Conservation (phyloP, 208 protist genomes). For the Leishmania guyanensis region DNA sequence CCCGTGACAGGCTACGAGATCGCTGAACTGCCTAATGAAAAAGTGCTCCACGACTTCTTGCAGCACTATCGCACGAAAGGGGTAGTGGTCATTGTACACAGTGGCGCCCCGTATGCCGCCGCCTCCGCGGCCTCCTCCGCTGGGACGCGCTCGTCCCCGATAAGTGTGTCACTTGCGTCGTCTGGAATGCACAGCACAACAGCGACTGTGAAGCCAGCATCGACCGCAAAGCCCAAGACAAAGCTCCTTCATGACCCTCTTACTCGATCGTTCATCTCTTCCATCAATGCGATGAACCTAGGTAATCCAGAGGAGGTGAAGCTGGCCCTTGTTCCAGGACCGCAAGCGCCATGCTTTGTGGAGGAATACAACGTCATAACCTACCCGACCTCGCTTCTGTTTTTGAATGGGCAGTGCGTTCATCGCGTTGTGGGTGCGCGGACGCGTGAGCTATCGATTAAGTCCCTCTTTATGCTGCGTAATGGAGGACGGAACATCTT, state of each 20-base stretch:
- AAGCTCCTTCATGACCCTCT: constrained; percentile 54
- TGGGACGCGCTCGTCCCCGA: constrained; percentile 10
- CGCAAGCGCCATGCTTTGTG: constrained; percentile 57
- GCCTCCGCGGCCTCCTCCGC: constrained; percentile 7
- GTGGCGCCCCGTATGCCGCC: constrained; percentile 28
- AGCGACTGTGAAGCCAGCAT: not conserved
- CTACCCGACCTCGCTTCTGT: constrained; percentile 76
- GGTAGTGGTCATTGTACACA: constrained; percentile 75
- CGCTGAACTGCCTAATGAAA: constrained; percentile 82
- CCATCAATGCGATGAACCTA: constrained; percentile 77
- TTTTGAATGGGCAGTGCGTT: constrained; percentile 71
- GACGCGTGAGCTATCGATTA: constrained; percentile 77
- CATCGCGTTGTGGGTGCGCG: constrained; percentile 70
- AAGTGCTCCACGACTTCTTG: constrained; percentile 70
- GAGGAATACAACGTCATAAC: constrained; percentile 77
- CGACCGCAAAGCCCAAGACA: constrained; percentile 7
- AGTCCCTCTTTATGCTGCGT: constrained; percentile 82
- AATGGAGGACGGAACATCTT: constrained; percentile 77
- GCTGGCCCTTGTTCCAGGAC: constrained; percentile 75
- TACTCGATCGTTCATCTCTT: constrained; percentile 77
- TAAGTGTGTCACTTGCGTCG: constrained; percentile 1
- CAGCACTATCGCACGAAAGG: constrained; percentile 60
- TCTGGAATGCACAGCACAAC: not conserved
- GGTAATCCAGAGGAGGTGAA: constrained; percentile 79
- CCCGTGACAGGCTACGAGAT: constrained; percentile 85